These are phyloP conservation scores for Starmerella floricola DNA, from an alignment of 805 yeast genomes.

Conservation along the genomic window DNA sequence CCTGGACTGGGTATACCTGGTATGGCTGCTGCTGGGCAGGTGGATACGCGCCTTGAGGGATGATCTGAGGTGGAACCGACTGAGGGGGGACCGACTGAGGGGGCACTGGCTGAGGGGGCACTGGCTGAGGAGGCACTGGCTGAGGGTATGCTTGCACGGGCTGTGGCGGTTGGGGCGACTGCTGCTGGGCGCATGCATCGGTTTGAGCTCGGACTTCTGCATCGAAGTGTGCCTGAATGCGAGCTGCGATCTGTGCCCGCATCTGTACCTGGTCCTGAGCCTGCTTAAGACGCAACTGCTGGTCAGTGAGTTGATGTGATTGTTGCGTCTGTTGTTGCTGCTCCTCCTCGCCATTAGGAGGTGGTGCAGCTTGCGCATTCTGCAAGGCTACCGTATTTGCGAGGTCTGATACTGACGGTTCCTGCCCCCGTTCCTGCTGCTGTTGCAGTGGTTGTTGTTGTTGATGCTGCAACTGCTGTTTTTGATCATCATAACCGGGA, in stretches of 20 bases:
- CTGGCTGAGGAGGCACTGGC: too few species aligned
- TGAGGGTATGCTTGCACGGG: too few species aligned
- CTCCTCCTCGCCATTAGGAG: too few species aligned
- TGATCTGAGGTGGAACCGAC: not conserved
- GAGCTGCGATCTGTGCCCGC: constrained; percentile 1
- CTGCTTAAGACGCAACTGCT: constrained; percentile 5
- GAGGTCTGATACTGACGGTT: too few species aligned
- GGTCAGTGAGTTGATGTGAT: not conserved
- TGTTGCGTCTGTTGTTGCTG: too few species aligned
- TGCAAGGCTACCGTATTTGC: too few species aligned
- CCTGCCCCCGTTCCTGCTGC: too few species aligned
- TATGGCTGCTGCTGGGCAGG: not conserved
- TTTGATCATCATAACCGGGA: too few species aligned
- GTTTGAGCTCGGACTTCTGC: constrained; percentile 2
- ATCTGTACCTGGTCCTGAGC: constrained; percentile 5
- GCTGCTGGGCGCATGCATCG: not conserved
- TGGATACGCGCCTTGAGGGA: not conserved
- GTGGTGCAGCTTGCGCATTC: too few species aligned
- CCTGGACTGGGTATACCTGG: not conserved
- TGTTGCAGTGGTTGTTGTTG: too few species aligned
- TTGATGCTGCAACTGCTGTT: too few species aligned
- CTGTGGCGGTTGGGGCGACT: constrained; percentile 4
- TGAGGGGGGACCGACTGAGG: constrained; percentile 1
- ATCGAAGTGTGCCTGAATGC: constrained; percentile 6
- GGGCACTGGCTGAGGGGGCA: not conserved